Conservation (phyloP, 2,329 filamentous ascomycete species). For the Acephala macrosclerotiorum region DNA sequence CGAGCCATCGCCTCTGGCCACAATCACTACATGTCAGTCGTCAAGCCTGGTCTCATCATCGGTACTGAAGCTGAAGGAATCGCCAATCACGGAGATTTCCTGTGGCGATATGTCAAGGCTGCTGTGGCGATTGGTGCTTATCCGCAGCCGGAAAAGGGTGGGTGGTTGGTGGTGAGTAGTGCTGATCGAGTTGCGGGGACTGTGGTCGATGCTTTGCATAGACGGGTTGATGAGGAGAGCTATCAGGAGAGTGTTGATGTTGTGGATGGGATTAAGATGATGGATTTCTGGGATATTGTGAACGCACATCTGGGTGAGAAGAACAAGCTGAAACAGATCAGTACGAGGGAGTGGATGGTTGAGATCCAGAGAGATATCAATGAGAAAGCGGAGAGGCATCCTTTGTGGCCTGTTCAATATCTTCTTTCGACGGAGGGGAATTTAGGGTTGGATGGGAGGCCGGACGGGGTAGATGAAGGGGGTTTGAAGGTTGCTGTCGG, state of each 20-base stretch:
- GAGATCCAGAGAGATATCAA: neutral
- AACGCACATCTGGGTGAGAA: neutral
- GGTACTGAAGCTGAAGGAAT: constrained; percentile 32
- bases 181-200: neutral
- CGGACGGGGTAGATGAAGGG: neutral
- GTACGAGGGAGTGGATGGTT: neutral
- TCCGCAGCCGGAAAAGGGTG: constrained; percentile 2
- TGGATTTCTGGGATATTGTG: constrained; percentile 3
- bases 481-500: neutral
- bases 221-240: neutral
- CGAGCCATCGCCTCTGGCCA: neutral
- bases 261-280: neutral
- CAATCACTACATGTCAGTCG: constrained; percentile 20
- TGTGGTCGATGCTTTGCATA: neutral
- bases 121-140: constrained; percentile 24
- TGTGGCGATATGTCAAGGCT: constrained; percentile 36
- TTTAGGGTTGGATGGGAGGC: neutral
- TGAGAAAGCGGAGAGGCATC: neutral
- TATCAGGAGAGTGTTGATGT: neutral
- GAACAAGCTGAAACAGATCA: too few species aligned
- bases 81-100: constrained; percentile 35
- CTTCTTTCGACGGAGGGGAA: neutral
- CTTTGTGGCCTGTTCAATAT: neutral
- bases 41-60: constrained; percentile 35
- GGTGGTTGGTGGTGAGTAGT: constrained; percentile 14